phyloP scores from a whole-genome alignment of 2,329 filamentous ascomycete species.

The Diplodia sapinea region DNA sequence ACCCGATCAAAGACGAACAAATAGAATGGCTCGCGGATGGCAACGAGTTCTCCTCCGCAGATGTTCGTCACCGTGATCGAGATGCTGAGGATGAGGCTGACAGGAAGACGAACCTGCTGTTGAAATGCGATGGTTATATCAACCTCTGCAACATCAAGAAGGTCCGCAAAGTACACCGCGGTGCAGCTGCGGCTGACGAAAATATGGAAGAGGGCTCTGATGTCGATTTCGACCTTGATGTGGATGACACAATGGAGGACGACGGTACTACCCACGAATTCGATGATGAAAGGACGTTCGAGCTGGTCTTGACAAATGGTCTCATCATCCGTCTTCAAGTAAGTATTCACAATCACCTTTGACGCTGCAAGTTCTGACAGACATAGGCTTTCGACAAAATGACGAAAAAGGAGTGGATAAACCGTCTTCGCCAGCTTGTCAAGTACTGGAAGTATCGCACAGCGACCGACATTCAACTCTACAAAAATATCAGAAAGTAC shows the following conservation, averaged over 20 bases:
- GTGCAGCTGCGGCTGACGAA: constrained; percentile 60
- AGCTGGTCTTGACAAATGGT: constrained; percentile 66
- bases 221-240: constrained; percentile 61
- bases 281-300: constrained; percentile 65
- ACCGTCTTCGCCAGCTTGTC: constrained; percentile 60
- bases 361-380: constrained; percentile 2
- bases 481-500: constrained; percentile 61
- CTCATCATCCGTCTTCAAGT: constrained; percentile 66
- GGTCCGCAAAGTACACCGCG: constrained; percentile 61
- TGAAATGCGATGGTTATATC: constrained; percentile 68
- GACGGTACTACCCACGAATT: constrained; percentile 61
- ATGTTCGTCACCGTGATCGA: constrained; percentile 59
- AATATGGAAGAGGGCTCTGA: constrained; percentile 59
- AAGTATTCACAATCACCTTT: not conserved
- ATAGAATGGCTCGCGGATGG: constrained; percentile 63
- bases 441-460: constrained; percentile 67
- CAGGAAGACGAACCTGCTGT: constrained; percentile 63
- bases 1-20: constrained; percentile 58
- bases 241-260: constrained; percentile 54
- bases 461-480: constrained; percentile 61
- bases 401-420: constrained; percentile 67
- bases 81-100: constrained; percentile 65
- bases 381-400: constrained; percentile 57
- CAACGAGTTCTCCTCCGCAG: constrained; percentile 49
- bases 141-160: constrained; percentile 63